Percentiles rank a stretch among this genome's conserved stretches.
Evolutionary conservation across 257 asterid species (phyloP).

Genomic region (Solanum boliviense): DNA sequence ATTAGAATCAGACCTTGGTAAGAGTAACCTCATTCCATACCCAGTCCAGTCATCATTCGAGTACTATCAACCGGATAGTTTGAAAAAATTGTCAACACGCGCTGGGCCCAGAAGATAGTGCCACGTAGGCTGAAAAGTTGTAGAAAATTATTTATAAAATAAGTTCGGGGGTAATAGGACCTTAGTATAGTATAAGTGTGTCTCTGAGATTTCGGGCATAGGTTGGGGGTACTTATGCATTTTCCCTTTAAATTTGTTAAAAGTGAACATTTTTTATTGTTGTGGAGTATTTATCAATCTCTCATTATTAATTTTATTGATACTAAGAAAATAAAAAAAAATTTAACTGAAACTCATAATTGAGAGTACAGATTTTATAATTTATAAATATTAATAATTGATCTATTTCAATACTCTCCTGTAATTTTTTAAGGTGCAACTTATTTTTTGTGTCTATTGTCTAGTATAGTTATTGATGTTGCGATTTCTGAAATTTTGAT

Average conservation of each 20-base stretch:
- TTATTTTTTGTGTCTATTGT: not conserved
- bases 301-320: not conserved
- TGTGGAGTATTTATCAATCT: not conserved
- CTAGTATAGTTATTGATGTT: not conserved
- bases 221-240: not conserved
- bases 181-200: too few relatives aligned
- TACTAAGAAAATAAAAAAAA: not conserved
- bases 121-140: rapidly evolving
- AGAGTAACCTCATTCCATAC: too few relatives aligned
- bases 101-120: too few relatives aligned
- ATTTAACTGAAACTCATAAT: not conserved
- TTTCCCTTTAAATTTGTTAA: not conserved
- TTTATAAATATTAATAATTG: not conserved
- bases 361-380: not conserved
- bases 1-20: too few relatives aligned
- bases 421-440: not conserved
- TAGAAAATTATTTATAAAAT: too few relatives aligned
- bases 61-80: too few relatives aligned
- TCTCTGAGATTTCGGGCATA: too few relatives aligned
- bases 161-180: not conserved
- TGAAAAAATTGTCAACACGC: too few relatives aligned
- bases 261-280: not conserved
- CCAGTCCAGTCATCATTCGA: too few relatives aligned
- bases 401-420: not conserved
- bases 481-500: not conserved